Conservation (phyloP, 768 basidiomycete genomes). For the Termitomyces sp. region DNA sequence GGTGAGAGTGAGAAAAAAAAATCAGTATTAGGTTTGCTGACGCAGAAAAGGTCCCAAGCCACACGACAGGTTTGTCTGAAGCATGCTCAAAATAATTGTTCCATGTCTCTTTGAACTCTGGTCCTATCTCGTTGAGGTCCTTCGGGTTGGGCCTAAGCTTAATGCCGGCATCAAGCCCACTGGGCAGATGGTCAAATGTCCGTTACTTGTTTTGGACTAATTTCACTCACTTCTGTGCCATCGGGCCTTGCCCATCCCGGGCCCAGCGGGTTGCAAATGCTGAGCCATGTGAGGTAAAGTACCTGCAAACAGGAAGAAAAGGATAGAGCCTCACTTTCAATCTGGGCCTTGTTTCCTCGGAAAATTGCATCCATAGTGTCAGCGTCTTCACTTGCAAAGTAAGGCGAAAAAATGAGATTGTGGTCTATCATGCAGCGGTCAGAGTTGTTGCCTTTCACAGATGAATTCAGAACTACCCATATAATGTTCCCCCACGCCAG, state of each 20-base stretch:
- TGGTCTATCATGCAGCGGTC: constrained; percentile 33
- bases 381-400: constrained; percentile 41
- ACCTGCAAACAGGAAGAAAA: background rate
- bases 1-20: constrained; percentile 24
- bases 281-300: background rate
- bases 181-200: constrained; percentile 19
- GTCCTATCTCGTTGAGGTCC: constrained; percentile 51
- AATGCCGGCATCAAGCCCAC: constrained; percentile 53
- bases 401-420: constrained; percentile 36
- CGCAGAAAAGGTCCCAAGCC: constrained; percentile 41
- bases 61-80: constrained; percentile 56
- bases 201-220: background rate
- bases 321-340: constrained; percentile 35
- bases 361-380: constrained; percentile 50
- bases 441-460: background rate
- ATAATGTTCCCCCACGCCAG: constrained; percentile 75
- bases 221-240: constrained; percentile 50
- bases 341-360: constrained; percentile 34
- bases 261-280: constrained; percentile 19
- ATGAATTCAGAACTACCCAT: constrained; percentile 35
- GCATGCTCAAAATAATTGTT: constrained; percentile 44
- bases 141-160: constrained; percentile 51
- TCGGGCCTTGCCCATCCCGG: constrained; percentile 24
- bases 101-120: constrained; percentile 50
- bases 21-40: constrained; percentile 24